Evolutionary conservation across 2,329 filamentous ascomycete genomes (phyloP).

Genomic region (Phyllachora maydis): DNA sequence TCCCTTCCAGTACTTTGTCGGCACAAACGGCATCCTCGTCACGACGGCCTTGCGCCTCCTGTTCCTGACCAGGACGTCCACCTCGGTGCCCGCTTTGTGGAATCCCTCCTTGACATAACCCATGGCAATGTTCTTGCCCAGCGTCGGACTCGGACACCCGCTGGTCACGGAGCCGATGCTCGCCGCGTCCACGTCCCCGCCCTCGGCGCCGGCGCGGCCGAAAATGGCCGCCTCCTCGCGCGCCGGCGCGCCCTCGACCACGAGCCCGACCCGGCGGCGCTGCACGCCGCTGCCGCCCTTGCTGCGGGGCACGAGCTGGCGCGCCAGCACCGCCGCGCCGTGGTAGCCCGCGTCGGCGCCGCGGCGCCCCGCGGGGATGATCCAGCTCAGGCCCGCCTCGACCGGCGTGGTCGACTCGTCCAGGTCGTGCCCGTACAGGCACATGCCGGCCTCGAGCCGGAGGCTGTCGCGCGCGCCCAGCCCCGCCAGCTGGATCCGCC

Average conservation of each 20-base stretch:
- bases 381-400: slow-evolving; percentile 45
- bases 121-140: slow-evolving; percentile 91
- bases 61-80: slow-evolving; percentile 59
- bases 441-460: slow-evolving; percentile 92
- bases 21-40: slow-evolving; percentile 76
- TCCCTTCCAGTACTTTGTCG: slow-evolving; percentile 52
- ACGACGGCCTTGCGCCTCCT: slow-evolving; percentile 56
- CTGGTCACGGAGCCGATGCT: slow-evolving; percentile 69
- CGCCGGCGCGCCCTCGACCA: slow-evolving; percentile 71
- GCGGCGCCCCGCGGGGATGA: slow-evolving; percentile 63
- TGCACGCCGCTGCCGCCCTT: slow-evolving; percentile 51
- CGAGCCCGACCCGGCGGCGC: slow-evolving; percentile 59
- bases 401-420: slow-evolving; percentile 50
- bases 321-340: slow-evolving; percentile 57
- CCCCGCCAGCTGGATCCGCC: slow-evolving; percentile 56
- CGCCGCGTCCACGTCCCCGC: slow-evolving; percentile 30
- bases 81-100: slow-evolving; percentile 69
- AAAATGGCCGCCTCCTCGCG: slow-evolving; percentile 74
- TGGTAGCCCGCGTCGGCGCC: slow-evolving; percentile 53
- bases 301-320: slow-evolving; percentile 53
- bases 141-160: slow-evolving; percentile 70
- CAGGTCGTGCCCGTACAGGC: slow-evolving; percentile 96
- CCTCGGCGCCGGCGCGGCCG: slow-evolving; percentile 11
- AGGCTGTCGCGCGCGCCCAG: slow-evolving; percentile 83
- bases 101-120: slow-evolving; percentile 65